Percentiles rank a stretch among this genome's conserved stretches.
phyloP scores from a whole-genome alignment of 257 asterid genomes.

The Euphrasia confusa region DNA sequence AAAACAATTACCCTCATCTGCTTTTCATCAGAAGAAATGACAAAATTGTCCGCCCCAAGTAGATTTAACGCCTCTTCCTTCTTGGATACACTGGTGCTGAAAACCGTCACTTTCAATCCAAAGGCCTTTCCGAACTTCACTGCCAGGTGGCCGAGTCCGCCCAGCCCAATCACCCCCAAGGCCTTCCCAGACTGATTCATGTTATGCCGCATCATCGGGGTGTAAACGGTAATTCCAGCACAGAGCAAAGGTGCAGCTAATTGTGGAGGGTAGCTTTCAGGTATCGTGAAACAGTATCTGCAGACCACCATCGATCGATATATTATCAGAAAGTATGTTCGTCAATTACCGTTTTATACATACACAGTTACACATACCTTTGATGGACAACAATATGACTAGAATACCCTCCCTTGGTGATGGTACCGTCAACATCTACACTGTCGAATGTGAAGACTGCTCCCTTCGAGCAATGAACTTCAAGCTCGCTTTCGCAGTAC shows the following conservation, averaged over 20 bases:
- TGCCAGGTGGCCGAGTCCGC: constrained; percentile 96
- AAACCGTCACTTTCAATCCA: constrained; percentile 80
- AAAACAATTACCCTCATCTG: constrained; percentile 49
- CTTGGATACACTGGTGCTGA: constrained; percentile 78
- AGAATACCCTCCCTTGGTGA: constrained; percentile 94
- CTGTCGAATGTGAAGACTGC: constrained; percentile 59
- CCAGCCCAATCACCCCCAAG: constrained; percentile 83
- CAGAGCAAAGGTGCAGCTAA: constrained; percentile 87
- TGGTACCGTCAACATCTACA: constrained; percentile 73
- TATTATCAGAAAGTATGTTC: neutral
- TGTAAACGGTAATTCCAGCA: constrained; percentile 89
- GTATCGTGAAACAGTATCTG: constrained; percentile 80
- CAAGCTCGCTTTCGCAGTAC: constrained; percentile 49
- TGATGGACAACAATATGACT: constrained; percentile 63
- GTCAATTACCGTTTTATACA: no score
- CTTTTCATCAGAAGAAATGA: constrained; percentile 67
- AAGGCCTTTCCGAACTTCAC: constrained; percentile 85
- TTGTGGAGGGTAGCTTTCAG: constrained; percentile 61
- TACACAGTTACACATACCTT: constrained; percentile 30
- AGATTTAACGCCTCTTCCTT: constrained; percentile 62
- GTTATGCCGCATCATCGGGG: constrained; percentile 77
- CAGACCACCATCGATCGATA: neutral
- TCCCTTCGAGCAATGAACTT: constrained; percentile 70
- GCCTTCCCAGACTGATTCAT: constrained; percentile 91
- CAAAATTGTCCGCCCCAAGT: constrained; percentile 78